phyloP scores from a whole-genome alignment of 176 grass and related monocot genomes.

The Aegilops tauschii region DNA sequence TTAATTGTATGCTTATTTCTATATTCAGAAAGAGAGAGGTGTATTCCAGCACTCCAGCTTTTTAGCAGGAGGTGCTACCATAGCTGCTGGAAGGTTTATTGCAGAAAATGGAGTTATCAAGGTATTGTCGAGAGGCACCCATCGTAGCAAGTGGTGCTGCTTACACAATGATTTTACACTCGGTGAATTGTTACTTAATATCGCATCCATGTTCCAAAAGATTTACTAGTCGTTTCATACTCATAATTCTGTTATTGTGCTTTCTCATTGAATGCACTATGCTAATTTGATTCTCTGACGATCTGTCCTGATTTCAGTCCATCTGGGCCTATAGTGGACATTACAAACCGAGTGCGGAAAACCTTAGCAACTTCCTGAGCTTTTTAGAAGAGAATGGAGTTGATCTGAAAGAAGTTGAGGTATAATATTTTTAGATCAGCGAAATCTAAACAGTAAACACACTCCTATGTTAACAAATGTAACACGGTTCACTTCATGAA shows the following conservation, averaged over 20 bases:
- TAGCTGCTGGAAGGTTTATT: slow-evolving; percentile 82
- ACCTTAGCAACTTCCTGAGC: slow-evolving; percentile 55
- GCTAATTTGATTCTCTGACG: slow-evolving; percentile 1
- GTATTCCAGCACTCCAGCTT: slow-evolving; percentile 96
- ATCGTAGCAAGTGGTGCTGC: neutral
- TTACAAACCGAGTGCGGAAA: slow-evolving; percentile 73
- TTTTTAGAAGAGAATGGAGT: slow-evolving; percentile 73
- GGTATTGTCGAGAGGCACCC: slow-evolving; percentile 13
- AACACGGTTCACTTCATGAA: neutral
- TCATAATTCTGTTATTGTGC: too few relatives aligned
- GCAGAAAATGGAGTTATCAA: slow-evolving; percentile 67
- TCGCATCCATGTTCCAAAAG: neutral
- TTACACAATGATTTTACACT: neutral
- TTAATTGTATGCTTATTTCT: neutral
- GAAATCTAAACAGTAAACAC: neutral
- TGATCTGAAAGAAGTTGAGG: slow-evolving; percentile 58
- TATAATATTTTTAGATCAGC: slow-evolving; percentile 6
- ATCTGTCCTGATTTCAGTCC: slow-evolving; percentile 34
- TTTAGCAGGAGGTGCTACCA: slow-evolving; percentile 83
- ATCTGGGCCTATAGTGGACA: slow-evolving; percentile 92
- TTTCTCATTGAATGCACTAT: neutral
- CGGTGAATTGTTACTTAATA: neutral
- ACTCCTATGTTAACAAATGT: neutral
- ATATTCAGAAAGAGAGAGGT: slow-evolving; percentile 76
- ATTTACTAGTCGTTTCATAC: neutral